Conservation (phyloP, 1,284 basidiomycete species). For the Malassezia sp. region DNA sequence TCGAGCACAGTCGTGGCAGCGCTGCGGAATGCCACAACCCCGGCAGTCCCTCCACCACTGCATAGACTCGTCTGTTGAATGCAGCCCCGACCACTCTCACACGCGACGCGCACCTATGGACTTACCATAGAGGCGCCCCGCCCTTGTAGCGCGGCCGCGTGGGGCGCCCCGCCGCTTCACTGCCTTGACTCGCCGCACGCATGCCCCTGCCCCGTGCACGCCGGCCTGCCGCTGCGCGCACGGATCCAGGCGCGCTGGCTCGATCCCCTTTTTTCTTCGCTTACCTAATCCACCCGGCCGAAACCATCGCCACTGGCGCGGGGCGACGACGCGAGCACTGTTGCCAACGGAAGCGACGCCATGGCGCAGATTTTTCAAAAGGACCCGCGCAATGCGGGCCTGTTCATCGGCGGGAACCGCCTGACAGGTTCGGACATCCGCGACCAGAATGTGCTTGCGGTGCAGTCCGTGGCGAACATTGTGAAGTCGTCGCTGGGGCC, state of each 20-base stretch:
- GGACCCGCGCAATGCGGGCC: constrained; percentile 43
- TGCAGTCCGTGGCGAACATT: constrained; percentile 91
- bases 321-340: neutral
- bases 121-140: too few species aligned
- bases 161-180: too few species aligned
- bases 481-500: constrained; percentile 94
- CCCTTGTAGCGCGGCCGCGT: too few species aligned
- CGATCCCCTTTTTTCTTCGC: too few species aligned
- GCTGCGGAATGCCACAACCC: too few species aligned
- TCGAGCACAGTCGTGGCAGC: too few species aligned
- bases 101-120: too few species aligned
- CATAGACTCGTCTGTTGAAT: too few species aligned
- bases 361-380: constrained; percentile 46
- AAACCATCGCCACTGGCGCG: neutral
- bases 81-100: too few species aligned
- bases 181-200: too few species aligned
- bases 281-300: constrained; percentile 9
- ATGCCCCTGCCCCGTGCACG: too few species aligned
- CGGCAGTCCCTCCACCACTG: too few species aligned
- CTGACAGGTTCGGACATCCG: constrained; percentile 89
- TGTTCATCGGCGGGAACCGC: constrained; percentile 81
- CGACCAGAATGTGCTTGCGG: constrained; percentile 84
- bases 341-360: constrained; percentile 7
- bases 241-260: constrained; percentile 3
- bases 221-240: neutral